These are phyloP conservation scores for Xylaria castorea DNA, from an alignment of 495 filamentous ascomycete genomes.

Conservation along the genomic window DNA sequence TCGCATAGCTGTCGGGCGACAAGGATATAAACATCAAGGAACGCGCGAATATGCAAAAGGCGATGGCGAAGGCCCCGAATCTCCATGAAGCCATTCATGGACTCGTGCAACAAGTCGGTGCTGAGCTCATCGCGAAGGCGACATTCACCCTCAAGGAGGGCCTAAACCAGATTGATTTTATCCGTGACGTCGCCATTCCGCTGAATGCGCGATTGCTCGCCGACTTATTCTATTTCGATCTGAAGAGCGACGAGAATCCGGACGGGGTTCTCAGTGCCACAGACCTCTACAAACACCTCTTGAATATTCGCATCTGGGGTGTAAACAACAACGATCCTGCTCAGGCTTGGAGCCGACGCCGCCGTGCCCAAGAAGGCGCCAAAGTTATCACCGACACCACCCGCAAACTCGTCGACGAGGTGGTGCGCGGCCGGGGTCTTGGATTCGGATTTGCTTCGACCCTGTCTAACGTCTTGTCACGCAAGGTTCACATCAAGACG, in stretches of 20 bases:
- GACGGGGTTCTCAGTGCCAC: constrained; percentile 61
- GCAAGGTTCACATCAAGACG: constrained; percentile 32
- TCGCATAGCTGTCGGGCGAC: constrained; percentile 56
- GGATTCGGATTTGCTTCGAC: constrained; percentile 28
- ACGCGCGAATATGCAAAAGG: constrained; percentile 59
- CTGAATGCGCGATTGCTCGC: constrained; percentile 41
- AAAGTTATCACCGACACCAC: constrained; percentile 36
- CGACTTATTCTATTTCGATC: constrained; percentile 67
- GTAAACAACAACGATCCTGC: constrained; percentile 72
- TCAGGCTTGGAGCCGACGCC: constrained; percentile 66
- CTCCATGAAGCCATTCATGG: constrained; percentile 61
- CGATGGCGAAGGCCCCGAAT: constrained; percentile 59
- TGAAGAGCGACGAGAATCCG: constrained; percentile 67
- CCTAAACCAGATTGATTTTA: constrained; percentile 72
- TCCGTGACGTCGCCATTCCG: constrained; percentile 70
- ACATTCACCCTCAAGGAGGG: constrained; percentile 57
- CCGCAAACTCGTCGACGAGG: constrained; percentile 41
- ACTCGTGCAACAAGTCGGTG: constrained; percentile 66
- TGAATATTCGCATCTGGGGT: constrained; percentile 65
- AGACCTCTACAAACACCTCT: constrained; percentile 66
- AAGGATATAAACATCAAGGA: constrained; percentile 47
- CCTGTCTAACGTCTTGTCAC: constrained; percentile 19
- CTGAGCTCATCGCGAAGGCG: constrained; percentile 66
- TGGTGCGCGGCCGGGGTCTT: constrained; percentile 25
- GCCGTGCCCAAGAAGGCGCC: constrained; percentile 52